Base-by-base conservation (phyloP, 768 basidiomycete genomes). In the Coprinellus micaceus region DNA sequence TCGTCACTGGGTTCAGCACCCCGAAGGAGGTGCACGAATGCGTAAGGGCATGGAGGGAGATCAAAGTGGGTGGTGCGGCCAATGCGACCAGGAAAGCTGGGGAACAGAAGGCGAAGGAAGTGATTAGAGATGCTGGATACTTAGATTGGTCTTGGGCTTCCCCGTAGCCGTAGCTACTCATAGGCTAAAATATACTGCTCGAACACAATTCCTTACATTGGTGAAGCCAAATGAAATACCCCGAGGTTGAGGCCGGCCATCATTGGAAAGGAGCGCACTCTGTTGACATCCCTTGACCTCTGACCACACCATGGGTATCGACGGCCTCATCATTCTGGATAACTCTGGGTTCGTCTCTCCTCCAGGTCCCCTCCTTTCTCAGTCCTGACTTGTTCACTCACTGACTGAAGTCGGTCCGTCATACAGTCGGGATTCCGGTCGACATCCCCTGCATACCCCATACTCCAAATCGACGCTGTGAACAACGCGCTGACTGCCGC, bases 381-480 rank as follows among this genome's bases (percentile, higher is more conserved):
- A 33, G 58, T 56, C 59, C 64, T 68, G 24, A 68, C 60, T 56
- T 53, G 53, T 29, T 40, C 46, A 55, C n/a, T n/a, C n/a, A n/a
- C n/a, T n/a, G n/a, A n/a, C 60, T 54, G 46, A 69, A 86, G 83
- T 54, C 81, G 83, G 45, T 85, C 94, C 24, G 89, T 97, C 61
- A 90, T 95, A 61, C 91, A 94, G 72, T 94, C 94, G 28, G 89
- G 89, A 39, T 97, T 95, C 72, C 85, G 89, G 53, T 85, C 85
- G 17, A 85, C 83, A 43, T 79, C 88, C 11, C 71, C 88, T 0
- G 84, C 87, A 1, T 94, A 93, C 69, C 87, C 94, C 1, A 76
- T 94, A 7, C 74, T 94, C 1, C 92, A 94, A 67, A 86, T 95
- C 61, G 92, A 94, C 68, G 84, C 92, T 1, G 77, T 90, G 60